A percentile compares a stretch with the other conserved stretches of the same genome.
These are phyloP conservation scores for Tricholoma hemisulphureum DNA, from an alignment of 768 basidiomycete species.

Conservation along the genomic window DNA sequence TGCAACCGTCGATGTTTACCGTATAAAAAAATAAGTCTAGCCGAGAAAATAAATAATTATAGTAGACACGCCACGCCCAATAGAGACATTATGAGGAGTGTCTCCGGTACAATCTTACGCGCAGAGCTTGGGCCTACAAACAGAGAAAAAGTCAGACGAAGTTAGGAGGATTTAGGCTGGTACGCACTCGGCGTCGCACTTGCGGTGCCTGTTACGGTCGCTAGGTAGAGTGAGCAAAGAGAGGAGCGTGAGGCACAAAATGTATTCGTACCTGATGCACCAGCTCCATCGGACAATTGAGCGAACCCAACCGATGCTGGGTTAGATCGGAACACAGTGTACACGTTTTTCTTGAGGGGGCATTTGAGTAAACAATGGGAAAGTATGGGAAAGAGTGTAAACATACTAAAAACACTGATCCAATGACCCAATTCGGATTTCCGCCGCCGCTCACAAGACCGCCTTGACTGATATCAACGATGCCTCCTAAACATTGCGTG, in stretches of 20 bases:
- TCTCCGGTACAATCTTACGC: neutral
- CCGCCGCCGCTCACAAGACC: constrained; percentile 38
- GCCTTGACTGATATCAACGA: constrained; percentile 65
- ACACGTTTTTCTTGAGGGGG: constrained; percentile 48
- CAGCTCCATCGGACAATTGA: constrained; percentile 42
- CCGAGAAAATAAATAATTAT: no score
- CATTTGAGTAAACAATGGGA: neutral
- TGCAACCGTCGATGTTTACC: no score
- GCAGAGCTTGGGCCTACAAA: neutral
- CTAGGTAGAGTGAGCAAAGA: neutral
- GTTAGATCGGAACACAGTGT: constrained; percentile 45
- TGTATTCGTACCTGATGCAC: constrained; percentile 34
- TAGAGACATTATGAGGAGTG: neutral
- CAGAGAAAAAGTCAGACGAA: neutral
- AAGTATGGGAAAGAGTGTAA: neutral
- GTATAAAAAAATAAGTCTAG: no score
- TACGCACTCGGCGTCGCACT: constrained; percentile 1
- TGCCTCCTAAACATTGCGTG: constrained; percentile 55
- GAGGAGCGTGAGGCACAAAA: neutral
- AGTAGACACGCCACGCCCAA: neutral
- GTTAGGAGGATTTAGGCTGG: neutral
- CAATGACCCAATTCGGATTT: constrained; percentile 62
- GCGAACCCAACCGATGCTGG: constrained; percentile 54
- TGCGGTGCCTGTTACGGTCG: constrained; percentile 14
- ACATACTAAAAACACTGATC: constrained; percentile 70